phyloP scores from a whole-genome alignment of 1,284 basidiomycete genomes.

The Fomitopsis schrenkii region DNA sequence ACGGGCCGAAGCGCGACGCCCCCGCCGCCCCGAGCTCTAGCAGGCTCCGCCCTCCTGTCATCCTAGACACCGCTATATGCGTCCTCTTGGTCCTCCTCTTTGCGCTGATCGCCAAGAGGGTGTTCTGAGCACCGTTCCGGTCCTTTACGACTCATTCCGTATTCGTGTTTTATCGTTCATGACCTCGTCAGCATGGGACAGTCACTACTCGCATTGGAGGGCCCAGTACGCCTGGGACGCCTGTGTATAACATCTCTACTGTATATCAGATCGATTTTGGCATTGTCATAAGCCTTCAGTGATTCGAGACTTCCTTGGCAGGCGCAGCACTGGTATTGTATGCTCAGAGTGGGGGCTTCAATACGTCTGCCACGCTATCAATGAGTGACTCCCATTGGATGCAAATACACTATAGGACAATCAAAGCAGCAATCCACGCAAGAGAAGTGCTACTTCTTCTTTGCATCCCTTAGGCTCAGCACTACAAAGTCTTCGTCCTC shows the following conservation, averaged over 20 bases:
- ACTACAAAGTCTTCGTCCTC: constrained; percentile 84
- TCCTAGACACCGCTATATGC: constrained; percentile 67
- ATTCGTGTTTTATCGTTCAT: not conserved
- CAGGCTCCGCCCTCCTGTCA: constrained; percentile 44
- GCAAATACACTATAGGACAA: not conserved
- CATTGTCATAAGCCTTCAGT: not conserved
- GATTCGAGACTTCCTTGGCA: not conserved
- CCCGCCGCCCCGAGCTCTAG: constrained; percentile 19
- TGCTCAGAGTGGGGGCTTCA: not conserved
- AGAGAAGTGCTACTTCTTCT: constrained; percentile 52
- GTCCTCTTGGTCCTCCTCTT: constrained; percentile 60
- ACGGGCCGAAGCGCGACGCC: constrained; percentile 11
- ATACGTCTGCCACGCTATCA: not conserved
- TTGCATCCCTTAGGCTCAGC: constrained; percentile 72
- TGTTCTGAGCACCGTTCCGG: constrained; percentile 36
- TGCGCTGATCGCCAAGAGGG: constrained; percentile 56
- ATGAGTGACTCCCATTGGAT: not conserved
- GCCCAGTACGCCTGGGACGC: not conserved
- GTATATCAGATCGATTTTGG: constrained; percentile 1
- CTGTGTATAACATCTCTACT: constrained; percentile 1
- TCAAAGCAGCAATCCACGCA: not conserved
- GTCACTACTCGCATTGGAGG: not conserved
- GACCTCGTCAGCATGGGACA: not conserved
- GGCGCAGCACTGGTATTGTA: too few species aligned
- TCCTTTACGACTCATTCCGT: not conserved